Evolutionary conservation across 75 land plant species (phyloP), one percentile per base, ranked within the genome.

Genomic region (Pinus taeda): DNA sequence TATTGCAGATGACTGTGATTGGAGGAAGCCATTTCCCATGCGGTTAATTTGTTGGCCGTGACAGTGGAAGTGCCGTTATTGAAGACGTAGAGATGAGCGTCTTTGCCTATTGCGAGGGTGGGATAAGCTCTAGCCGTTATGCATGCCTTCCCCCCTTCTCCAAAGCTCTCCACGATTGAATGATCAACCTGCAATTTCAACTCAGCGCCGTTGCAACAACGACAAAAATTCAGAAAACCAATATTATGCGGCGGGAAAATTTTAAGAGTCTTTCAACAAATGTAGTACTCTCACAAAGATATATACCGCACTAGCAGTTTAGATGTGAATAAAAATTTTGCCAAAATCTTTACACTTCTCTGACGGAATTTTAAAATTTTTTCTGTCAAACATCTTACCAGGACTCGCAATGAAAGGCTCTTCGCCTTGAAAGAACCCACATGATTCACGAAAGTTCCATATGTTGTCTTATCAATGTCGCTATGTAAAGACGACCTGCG

Each of bases 81-180:
- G 66, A 91, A 91, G 14, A 66, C 77, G 80, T 60, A 91, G 33
- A 91, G 58, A 53, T 78, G 82, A 12, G 86, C 88, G 15, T 83
- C 63, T 2, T 69, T 26, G 1, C 70, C 75, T 14, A 78, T 39
- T 4, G 89, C 89, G 37, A 77, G 21, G 1, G 36, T 63, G 0
- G 93, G 93, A 77, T 91, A 91, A 21, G 81, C 86, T 29, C 93
- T 82, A 13, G 91, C 59, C 1, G 93, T 89, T 15, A 89, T 91
- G 74, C 87, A 83, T 4, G 76, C 73, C 65, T 57, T 86, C 4
- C 93, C 93, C 30, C 81, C 86, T 6, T 66, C 92, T 0, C 87
- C 93, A 81, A 87, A 91, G 15, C 89, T 89, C 82, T 91, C 93
- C 39, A 91, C 83, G 2, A 91, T 87, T 3, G 91, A 91, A 59